Conservation (phyloP, 2,329 filamentous ascomycete genomes). For the Alternaria brassicae region DNA sequence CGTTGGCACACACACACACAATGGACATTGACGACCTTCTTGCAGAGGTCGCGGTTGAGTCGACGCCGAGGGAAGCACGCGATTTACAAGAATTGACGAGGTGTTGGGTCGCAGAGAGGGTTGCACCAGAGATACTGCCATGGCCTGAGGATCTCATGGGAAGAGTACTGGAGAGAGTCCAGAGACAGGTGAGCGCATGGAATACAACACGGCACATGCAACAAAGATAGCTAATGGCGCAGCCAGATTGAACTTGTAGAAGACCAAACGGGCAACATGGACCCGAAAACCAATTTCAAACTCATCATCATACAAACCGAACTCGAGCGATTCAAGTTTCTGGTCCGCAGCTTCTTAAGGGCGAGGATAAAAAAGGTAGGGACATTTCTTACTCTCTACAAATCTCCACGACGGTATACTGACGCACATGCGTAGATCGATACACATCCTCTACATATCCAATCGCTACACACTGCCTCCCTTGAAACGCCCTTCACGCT, state of each 20-base stretch:
- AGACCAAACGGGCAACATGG: constrained; percentile 78
- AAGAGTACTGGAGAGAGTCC: constrained; percentile 70
- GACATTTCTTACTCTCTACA: neutral
- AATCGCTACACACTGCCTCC: constrained; percentile 53
- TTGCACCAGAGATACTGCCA: constrained; percentile 84
- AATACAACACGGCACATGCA: neutral
- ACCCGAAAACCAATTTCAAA: constrained; percentile 88
- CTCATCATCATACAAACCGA: constrained; percentile 97
- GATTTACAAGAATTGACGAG: constrained; percentile 91
- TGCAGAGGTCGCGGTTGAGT: constrained; percentile 56
- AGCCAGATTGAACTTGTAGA: constrained; percentile 59
- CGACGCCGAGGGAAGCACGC: constrained; percentile 64
- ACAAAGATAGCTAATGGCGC: constrained; percentile 27
- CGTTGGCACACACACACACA: neutral
- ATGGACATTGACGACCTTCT: constrained; percentile 63
- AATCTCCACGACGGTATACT: constrained; percentile 6
- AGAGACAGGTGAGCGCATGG: constrained; percentile 43
- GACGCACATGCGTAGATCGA: constrained; percentile 66
- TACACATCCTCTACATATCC: constrained; percentile 76
- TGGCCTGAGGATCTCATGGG: constrained; percentile 81
- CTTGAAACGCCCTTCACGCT: constrained; percentile 58
- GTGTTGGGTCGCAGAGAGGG: constrained; percentile 91
- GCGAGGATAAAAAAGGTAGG: constrained; percentile 84
- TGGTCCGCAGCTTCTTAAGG: constrained; percentile 82
- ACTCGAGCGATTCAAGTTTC: constrained; percentile 90